These are phyloP conservation scores for Viola odorata DNA, from an alignment of 345 rosid species.

Conservation along the genomic window DNA sequence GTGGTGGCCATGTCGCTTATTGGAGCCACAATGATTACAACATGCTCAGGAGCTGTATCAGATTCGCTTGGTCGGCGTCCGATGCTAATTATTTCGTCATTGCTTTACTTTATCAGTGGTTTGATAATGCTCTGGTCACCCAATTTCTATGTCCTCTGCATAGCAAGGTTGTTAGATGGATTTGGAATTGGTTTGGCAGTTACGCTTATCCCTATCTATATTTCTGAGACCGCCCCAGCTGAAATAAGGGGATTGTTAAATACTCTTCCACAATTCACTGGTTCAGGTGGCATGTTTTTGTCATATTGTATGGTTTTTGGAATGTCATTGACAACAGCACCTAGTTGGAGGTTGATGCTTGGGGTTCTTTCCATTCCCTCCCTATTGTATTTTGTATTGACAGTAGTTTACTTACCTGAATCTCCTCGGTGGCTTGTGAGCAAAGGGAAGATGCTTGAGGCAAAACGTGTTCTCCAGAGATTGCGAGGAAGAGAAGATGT, in stretches of 20 bases:
- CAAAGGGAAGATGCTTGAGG: conserved; percentile 89
- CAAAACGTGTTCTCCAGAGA: conserved; percentile 74
- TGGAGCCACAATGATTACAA: conserved; percentile 85
- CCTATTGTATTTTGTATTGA: conserved; percentile 49
- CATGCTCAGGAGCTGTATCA: conserved; percentile 89
- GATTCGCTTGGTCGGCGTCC: conserved; percentile 97
- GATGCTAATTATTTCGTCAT: conserved; percentile 74
- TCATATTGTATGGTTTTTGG: conserved; percentile 91
- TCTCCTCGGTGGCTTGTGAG: conserved; percentile 99
- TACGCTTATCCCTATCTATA: conserved; percentile 82
- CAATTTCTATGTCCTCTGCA: conserved; percentile 67
- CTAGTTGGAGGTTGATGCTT: conserved; percentile 93
- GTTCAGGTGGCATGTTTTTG: conserved; percentile 92
- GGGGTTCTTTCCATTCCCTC: conserved; percentile 91
- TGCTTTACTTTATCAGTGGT: conserved; percentile 76
- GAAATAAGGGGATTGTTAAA: conserved; percentile 85
- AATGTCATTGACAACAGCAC: conserved; percentile 62
- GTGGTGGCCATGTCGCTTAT: conserved; percentile 93
- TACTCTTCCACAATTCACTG: conserved; percentile 90
- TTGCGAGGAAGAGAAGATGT: conserved; percentile 91
- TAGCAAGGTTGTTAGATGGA: conserved; percentile 84
- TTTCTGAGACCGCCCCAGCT: conserved; percentile 95
- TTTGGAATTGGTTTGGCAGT: conserved; percentile 92
- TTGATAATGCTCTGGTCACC: conserved; percentile 94
- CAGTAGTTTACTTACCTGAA: conserved; percentile 88